These are phyloP conservation scores for Naegleria fowleri DNA, from an alignment of 208 protist genomes.

Conservation along the genomic window DNA sequence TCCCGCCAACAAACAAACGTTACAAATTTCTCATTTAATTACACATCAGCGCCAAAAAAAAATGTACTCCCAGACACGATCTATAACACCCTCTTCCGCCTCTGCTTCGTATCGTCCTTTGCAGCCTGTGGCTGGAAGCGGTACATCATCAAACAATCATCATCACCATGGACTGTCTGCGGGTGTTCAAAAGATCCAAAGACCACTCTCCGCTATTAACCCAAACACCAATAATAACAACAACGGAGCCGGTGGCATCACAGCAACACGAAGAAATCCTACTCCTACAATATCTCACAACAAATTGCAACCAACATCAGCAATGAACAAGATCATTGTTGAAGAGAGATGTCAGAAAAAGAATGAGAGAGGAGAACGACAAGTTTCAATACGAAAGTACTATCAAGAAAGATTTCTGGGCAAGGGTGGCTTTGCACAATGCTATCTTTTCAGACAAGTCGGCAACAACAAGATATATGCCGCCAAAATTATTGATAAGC, in stretches of 20 bases:
- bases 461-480: conserved; percentile 67
- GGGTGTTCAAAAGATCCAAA: background rate
- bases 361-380: conserved; percentile 45
- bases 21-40: no score
- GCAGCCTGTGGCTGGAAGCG: no score
- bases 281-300: background rate
- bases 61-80: background rate
- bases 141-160: background rate
- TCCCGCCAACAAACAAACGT: no score
- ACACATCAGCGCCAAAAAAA: background rate
- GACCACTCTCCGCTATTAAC: background rate
- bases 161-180: background rate
- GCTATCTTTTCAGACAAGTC: conserved; percentile 79
- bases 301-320: background rate
- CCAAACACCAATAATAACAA: no score
- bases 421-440: conserved; percentile 93
- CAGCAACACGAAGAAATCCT: background rate
- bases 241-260: background rate
- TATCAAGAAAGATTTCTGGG: conserved; percentile 38
- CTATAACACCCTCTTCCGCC: background rate
- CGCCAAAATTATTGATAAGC: conserved; percentile 87
- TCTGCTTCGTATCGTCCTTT: background rate
- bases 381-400: conserved; percentile 58
- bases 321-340: background rate
- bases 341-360: background rate